These are phyloP conservation scores for Bifiguratus adelaidae DNA, from an alignment of 192 early-diverging fungal species.

Conservation along the genomic window DNA sequence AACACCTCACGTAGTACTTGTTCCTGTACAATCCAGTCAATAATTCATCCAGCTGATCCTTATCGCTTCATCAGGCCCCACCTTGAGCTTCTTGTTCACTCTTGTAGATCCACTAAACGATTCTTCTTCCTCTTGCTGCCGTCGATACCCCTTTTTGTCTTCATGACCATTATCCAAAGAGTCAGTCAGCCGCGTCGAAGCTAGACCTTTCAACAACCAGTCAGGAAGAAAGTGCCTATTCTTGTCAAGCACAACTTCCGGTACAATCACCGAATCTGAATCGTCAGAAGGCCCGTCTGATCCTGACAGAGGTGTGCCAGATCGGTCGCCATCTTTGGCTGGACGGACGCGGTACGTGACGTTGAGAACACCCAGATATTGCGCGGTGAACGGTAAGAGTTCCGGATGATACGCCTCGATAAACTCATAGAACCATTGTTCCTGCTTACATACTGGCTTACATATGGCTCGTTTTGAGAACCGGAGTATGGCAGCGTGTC, in stretches of 20 bases:
- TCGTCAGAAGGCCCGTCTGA: too few relatives aligned
- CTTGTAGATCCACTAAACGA: too few relatives aligned
- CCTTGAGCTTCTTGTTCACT: too few relatives aligned
- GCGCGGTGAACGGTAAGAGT: slow-evolving; percentile 80
- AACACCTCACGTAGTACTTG: slow-evolving; percentile 87
- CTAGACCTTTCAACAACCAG: slow-evolving; percentile 41
- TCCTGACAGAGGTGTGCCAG: too few relatives aligned
- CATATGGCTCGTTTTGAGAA: slow-evolving; percentile 96
- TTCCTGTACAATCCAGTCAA: slow-evolving; percentile 70
- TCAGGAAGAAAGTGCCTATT: slow-evolving; percentile 80
- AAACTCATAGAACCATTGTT: slow-evolving; percentile 85
- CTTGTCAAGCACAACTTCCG: slow-evolving; percentile 81
- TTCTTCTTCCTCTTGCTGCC: too few relatives aligned
- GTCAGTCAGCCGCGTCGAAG: too few relatives aligned
- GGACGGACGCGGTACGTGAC: slow-evolving; percentile 83
- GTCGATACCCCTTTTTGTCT: too few relatives aligned
- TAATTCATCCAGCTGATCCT: too few relatives aligned
- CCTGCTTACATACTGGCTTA: slow-evolving; percentile 81
- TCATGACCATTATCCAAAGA: too few relatives aligned
- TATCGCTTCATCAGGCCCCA: too few relatives aligned
- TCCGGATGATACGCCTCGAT: slow-evolving; percentile 65
- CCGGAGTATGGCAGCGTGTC: slow-evolving; percentile 89
- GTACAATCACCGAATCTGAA: slow-evolving; percentile 28
- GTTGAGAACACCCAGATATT: slow-evolving; percentile 90
- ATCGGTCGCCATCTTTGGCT: slow-evolving; percentile 13